phyloP scores from a whole-genome alignment of 495 filamentous ascomycete genomes.

The Cercophora scortea region DNA sequence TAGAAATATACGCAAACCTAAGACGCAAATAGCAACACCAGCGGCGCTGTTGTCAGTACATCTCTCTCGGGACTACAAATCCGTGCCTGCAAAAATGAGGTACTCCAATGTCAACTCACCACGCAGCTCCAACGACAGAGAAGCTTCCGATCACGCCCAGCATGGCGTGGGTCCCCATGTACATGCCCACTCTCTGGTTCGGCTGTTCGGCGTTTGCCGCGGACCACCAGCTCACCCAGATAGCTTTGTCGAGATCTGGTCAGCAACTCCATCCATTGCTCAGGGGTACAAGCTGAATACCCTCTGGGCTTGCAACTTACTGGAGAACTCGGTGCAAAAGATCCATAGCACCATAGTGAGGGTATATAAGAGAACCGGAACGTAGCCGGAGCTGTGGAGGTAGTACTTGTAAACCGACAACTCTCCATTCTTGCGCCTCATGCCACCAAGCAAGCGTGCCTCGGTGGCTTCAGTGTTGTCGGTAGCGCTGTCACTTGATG shows the following conservation, averaged over 20 bases:
- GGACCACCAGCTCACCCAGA: constrained; percentile 53
- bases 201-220: constrained; percentile 29
- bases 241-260: constrained; percentile 16
- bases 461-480: neutral
- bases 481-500: neutral
- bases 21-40: too few relatives aligned
- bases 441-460: neutral
- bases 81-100: neutral
- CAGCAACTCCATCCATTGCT: too few relatives aligned
- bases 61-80: too few relatives aligned
- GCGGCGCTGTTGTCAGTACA: too few relatives aligned
- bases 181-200: constrained; percentile 39
- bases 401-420: neutral
- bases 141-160: constrained; percentile 27
- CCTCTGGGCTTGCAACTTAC: neutral
- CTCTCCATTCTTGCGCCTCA: neutral
- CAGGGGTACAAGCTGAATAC: too few relatives aligned
- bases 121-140: neutral
- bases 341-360: neutral
- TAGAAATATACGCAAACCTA: neutral
- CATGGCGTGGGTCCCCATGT: constrained; percentile 49
- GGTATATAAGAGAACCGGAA: neutral
- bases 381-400: neutral
- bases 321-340: neutral
- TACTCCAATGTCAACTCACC: neutral